Evolutionary conservation across 2,329 filamentous ascomycete genomes (phyloP).

Genomic region (Talaromyces pinophilus): DNA sequence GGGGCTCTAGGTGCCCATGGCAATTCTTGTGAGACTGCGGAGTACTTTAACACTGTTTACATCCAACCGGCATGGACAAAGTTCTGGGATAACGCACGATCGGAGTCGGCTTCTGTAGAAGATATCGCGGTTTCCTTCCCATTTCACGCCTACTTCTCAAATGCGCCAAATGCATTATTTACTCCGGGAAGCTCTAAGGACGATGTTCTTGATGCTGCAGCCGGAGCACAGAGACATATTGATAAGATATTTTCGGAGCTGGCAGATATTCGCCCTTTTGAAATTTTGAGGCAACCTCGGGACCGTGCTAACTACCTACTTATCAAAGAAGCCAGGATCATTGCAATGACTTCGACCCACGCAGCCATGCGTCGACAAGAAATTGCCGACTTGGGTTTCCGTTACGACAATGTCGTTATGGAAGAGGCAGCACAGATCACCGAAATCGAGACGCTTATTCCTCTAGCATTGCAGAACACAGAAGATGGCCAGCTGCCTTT

Average conservation of each 20-base stretch:
- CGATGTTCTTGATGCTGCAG: conserved; percentile 70
- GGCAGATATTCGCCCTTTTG: conserved; percentile 90
- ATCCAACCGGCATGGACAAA: conserved; percentile 84
- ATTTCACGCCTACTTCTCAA: conserved; percentile 82
- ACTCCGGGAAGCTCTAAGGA: conserved; percentile 65
- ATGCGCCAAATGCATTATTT: conserved; percentile 85
- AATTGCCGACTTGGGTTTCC: conserved; percentile 88
- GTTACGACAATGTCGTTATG: conserved; percentile 97
- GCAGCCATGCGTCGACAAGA: conserved; percentile 91
- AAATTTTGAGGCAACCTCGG: conserved; percentile 81
- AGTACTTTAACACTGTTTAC: conserved; percentile 94
- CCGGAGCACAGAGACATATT: conserved; percentile 86
- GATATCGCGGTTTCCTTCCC: conserved; percentile 76
- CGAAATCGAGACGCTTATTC: conserved; percentile 95
- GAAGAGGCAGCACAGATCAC: conserved; percentile 98
- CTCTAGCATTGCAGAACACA: conserved; percentile 84
- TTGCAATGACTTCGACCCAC: conserved; percentile 98
- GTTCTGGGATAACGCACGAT: conserved; percentile 68
- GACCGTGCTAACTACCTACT: conserved; percentile 97
- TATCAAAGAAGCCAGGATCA: conserved; percentile 91
- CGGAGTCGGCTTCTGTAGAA: conserved; percentile 57
- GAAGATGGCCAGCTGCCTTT: conserved; percentile 71
- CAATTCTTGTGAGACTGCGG: conserved; percentile 92
- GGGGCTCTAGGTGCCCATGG: conserved; percentile 90
- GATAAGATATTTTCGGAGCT: conserved; percentile 88